A percentile compares a stretch with the other conserved stretches of the same genome.
Evolutionary conservation across 805 yeast species (phyloP).

Genomic region (Myxozyma geophila): DNA sequence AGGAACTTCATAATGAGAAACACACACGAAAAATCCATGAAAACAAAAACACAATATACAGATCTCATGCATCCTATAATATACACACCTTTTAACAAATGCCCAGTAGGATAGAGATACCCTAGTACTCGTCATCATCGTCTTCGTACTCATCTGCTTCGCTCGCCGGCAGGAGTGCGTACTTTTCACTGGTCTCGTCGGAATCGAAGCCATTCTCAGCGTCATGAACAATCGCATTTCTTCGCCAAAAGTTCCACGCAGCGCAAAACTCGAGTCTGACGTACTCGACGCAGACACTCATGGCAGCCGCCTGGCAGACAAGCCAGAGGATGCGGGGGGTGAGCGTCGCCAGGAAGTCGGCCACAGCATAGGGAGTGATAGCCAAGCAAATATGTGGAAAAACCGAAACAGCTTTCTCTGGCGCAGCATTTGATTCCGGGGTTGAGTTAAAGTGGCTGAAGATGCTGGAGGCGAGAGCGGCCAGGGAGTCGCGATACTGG

Average conservation of each 20-base stretch:
- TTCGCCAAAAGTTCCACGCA: neutral
- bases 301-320: slow-evolving; percentile 23
- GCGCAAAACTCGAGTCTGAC: slow-evolving; percentile 13
- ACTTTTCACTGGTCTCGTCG: slow-evolving; percentile 1
- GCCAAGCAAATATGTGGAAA: neutral
- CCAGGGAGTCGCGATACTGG: slow-evolving; percentile 12
- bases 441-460: neutral
- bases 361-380: neutral
- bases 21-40: too few relatives aligned
- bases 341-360: slow-evolving; percentile 5
- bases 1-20: too few relatives aligned
- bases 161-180: neutral
- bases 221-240: neutral
- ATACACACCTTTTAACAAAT: too few relatives aligned
- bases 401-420: neutral
- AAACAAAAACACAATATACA: too few relatives aligned
- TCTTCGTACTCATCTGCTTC: neutral
- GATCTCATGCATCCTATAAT: too few relatives aligned
- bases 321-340: slow-evolving; percentile 23
- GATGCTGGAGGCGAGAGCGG: neutral
- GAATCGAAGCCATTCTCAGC: neutral
- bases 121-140: neutral
- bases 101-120: neutral
- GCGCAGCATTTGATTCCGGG: neutral
- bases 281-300: slow-evolving; percentile 24